A percentile compares a stretch with the other conserved stretches of the same genome.
These are phyloP conservation scores for Diplocarpon rosae DNA, from an alignment of 2,329 filamentous ascomycete species.

Conservation along the genomic window DNA sequence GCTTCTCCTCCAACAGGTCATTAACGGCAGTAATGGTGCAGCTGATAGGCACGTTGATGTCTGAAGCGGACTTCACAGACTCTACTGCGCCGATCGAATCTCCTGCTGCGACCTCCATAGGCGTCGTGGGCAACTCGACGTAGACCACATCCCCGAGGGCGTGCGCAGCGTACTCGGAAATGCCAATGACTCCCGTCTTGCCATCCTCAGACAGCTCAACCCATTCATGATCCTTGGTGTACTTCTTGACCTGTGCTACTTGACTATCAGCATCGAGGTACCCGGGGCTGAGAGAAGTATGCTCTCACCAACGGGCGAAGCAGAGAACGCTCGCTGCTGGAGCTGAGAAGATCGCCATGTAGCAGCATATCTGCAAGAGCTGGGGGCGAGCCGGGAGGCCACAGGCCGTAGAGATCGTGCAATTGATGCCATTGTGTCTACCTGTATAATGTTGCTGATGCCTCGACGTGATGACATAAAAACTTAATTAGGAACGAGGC, in stretches of 20 bases:
- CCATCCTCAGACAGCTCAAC: slow-evolving; percentile 76
- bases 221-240: slow-evolving; percentile 98
- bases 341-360: slow-evolving; percentile 24
- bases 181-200: slow-evolving; percentile 72
- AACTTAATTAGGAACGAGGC: not conserved
- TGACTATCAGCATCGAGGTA: slow-evolving; percentile 9
- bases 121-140: slow-evolving; percentile 76
- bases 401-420: slow-evolving; percentile 35
- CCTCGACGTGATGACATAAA: not conserved
- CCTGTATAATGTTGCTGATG: slow-evolving; percentile 3
- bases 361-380: slow-evolving; percentile 13
- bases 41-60: slow-evolving; percentile 81
- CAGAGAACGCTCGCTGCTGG: slow-evolving; percentile 36
- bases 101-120: slow-evolving; percentile 58
- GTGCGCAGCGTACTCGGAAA: slow-evolving; percentile 84
- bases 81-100: slow-evolving; percentile 91
- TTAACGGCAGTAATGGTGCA: slow-evolving; percentile 72
- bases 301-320: slow-evolving; percentile 32
- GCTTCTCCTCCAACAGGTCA: slow-evolving; percentile 67
- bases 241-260: slow-evolving; percentile 50
- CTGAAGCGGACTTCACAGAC: slow-evolving; percentile 96
- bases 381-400: slow-evolving; percentile 18
- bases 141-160: slow-evolving; percentile 94
- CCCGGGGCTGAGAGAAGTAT: slow-evolving; percentile 4
- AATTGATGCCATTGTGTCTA: slow-evolving; percentile 47